phyloP scores from a whole-genome alignment of 2,329 filamentous ascomycete species.

The Leptographium procerum region DNA sequence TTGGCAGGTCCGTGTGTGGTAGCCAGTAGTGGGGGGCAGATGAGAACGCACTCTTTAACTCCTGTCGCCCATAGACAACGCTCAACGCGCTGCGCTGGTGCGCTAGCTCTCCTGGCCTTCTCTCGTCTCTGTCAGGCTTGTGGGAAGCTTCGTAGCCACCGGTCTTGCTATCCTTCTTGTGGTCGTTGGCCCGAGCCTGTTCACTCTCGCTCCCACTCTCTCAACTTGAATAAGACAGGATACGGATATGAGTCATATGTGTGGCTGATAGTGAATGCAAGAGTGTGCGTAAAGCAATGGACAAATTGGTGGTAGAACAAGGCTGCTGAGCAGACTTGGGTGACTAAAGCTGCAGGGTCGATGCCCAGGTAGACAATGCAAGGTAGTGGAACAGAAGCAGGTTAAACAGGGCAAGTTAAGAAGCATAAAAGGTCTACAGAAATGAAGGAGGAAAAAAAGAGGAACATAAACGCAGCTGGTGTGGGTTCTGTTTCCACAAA shows the following conservation, averaged over 20 bases:
- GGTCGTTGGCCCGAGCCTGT: neutral
- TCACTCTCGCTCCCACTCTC: neutral
- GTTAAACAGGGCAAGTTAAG: neutral
- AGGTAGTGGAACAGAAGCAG: neutral
- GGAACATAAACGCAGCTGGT: neutral
- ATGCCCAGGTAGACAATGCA: neutral
- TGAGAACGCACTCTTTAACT: neutral
- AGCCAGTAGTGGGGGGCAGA: neutral
- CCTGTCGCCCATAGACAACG: neutral
- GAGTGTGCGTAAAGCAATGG: neutral
- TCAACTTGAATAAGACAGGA: neutral
- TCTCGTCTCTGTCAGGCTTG: neutral
- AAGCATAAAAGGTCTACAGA: neutral
- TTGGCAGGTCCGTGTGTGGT: neutral
- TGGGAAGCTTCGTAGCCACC: neutral
- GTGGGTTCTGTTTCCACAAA: neutral
- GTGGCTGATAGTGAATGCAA: neutral
- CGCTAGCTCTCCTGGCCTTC: neutral
- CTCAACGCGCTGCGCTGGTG: neutral
- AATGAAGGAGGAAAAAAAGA: neutral
- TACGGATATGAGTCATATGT: neutral
- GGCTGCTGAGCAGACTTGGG: neutral
- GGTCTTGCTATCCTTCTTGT: neutral
- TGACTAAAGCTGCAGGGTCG: neutral
- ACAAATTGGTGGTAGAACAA: neutral